These are phyloP conservation scores for Marchantia polymorpha DNA, from an alignment of 225 moss, liverwort and hornwort species.

Conservation along the genomic window DNA sequence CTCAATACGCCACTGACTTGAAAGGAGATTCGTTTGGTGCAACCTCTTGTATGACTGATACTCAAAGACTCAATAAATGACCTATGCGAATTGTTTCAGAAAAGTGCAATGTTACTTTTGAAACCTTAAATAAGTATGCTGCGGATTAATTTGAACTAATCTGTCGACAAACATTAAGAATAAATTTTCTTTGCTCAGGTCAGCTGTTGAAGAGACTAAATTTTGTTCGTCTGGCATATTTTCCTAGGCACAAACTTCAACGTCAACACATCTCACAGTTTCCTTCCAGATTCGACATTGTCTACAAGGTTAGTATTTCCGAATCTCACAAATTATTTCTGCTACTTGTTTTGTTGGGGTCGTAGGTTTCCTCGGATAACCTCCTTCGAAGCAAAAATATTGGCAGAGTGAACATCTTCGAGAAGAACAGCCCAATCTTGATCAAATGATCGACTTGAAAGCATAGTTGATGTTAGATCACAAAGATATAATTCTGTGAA, in stretches of 20 bases:
- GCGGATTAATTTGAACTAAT: too few species aligned
- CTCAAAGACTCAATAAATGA: too few species aligned
- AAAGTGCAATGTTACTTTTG: too few species aligned
- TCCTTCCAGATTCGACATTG: slow-evolving; percentile 49
- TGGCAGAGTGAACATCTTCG: background rate
- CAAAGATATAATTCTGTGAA: background rate
- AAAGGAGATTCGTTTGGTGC: slow-evolving; percentile 56
- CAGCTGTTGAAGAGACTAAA: too few species aligned
- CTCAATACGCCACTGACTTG: slow-evolving; percentile 64
- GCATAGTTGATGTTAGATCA: too few species aligned
- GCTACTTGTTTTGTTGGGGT: background rate
- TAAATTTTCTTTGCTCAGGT: too few species aligned
- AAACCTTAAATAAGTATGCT: too few species aligned
- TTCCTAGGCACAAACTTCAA: slow-evolving; percentile 58
- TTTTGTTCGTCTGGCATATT: background rate
- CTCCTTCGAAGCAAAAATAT: background rate
- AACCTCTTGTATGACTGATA: background rate
- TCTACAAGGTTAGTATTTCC: slow-evolving; percentile 54
- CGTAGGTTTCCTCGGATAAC: background rate
- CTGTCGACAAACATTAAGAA: too few species aligned
- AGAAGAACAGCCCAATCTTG: background rate
- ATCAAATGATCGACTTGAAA: too few species aligned
- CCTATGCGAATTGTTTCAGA: too few species aligned
- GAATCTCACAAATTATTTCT: background rate
- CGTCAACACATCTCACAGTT: slow-evolving; percentile 55